Evolutionary conservation across 495 filamentous ascomycete genomes (phyloP).

Genomic region (Neurospora discreta): DNA sequence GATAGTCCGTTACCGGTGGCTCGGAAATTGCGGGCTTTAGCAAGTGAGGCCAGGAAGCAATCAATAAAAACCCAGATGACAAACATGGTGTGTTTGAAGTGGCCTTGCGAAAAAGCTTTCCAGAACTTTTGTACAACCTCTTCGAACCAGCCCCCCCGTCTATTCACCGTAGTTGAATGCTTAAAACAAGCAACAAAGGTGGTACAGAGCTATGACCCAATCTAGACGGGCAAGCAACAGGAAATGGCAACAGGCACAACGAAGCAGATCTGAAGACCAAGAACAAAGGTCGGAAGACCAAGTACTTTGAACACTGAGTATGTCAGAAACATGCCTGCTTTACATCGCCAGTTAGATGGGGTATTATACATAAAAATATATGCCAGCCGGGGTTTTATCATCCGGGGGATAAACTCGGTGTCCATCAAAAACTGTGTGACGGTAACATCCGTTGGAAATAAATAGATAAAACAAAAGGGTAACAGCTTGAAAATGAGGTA

Average conservation of each 20-base stretch:
- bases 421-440: neutral
- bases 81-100: neutral
- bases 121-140: neutral
- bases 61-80: neutral
- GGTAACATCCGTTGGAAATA: neutral
- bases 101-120: neutral
- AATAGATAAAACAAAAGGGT: neutral
- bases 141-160: neutral
- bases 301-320: neutral
- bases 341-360: conserved; percentile 13
- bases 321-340: neutral
- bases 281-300: neutral
- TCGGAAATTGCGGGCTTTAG: neutral
- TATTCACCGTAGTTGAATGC: neutral
- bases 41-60: neutral
- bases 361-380: conserved; percentile 21
- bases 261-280: neutral
- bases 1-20: neutral
- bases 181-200: neutral
- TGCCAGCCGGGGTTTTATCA: conserved; percentile 8
- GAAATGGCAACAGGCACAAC: neutral
- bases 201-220: neutral
- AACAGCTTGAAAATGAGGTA: neutral
- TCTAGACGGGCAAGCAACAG: neutral
- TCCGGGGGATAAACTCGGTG: conserved; percentile 1